Base-by-base conservation (phyloP, 306 rosid genomes). In the Canavalia gladiata region DNA sequence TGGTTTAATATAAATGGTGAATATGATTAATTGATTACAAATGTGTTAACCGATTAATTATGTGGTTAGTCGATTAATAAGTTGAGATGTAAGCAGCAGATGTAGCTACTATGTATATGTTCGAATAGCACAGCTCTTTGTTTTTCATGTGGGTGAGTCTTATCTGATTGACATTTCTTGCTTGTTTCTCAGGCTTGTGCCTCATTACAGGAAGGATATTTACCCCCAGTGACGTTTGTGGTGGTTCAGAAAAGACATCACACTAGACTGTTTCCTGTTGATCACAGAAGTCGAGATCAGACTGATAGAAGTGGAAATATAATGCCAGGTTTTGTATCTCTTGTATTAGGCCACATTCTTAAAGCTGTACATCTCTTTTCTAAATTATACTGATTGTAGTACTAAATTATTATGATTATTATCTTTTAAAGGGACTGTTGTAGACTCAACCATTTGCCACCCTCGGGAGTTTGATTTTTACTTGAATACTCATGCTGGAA, bases 221-320 rank as follows among this genome's bases (percentile, higher is more conserved):
- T 74, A 28, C 97, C 96, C 0, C 83, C 18, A 0, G 82, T 94
- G 12, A 94, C 98, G 6, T 94, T 92, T 79, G 80, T 90, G 1
- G 98, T 92, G 41, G 98, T 94, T 10, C 94, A 87, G 64, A 94
- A 92, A 73, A 84, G 98, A 50, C 97, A 94, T 5, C 96, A 92
- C 41, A 94, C 98, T 0, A 88, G 97, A 3, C 78, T 94, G 13
- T 94, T 92, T 42, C 91, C 98, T 0, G 41, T 4, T 0, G 87
- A 72, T 50, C 63, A 58, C 6, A 7, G 39, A 6, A 69, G 52
- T 1, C 79, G 84, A 0, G 51, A 72, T 45, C 82, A 76, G 35
- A 84, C 75, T 0, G 99, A 95, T 52, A 75, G 1, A 46, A 93
- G 98, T 68, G 97, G 97, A 73, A 95, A 95, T 70, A 87, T 95